Base-by-base conservation (phyloP, 805 yeast species). In the Saitoella complicata region DNA sequence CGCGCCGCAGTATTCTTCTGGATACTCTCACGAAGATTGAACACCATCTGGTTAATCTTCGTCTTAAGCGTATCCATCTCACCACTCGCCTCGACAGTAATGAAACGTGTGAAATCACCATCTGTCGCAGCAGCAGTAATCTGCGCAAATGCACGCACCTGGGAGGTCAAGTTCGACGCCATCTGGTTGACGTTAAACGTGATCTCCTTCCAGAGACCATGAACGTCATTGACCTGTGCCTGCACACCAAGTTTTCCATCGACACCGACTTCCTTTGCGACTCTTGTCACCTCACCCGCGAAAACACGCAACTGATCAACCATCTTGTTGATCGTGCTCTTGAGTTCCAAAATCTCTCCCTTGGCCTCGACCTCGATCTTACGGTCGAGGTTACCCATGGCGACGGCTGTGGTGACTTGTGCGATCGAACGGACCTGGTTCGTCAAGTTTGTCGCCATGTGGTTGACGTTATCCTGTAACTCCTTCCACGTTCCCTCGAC, bases 71-170 rank as follows among this genome's bases (percentile, higher is more conserved):
- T 67, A 48, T 70, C 75, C 94, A 84, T 84, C 66, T 84, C 95
- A 62, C 95, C 95, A 37, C 78, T 70, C 0, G 94, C 94, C 58
- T 84, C 94, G 48, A 84, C 94, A 0, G 95, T 84, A 51, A 84
- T 85, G 55, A 84, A 80, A 51, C 88, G 71, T 0, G 94, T 84
- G 62, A 84, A 84, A 59, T 84, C 94, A 58, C 94, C 94, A 63
- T 84, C 94, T 2, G 94, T 83, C 9, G 94, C 94, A 31, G 95
- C 91, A 30, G 91, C 94, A 0, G 95, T 84, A 55, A 84, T 84
- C 59, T 84, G 93, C 36, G 93, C 94, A 66, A 84, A 84, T 0
- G 94, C 94, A 62, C 94, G 73, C 56, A 84, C 94, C 65, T 84
- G 95, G 1, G 93, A 79, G 0, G 95, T 84, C 59, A 84, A 72